Conservation (phyloP, 495 filamentous ascomycete species). For the Usnea hakonensis region DNA sequence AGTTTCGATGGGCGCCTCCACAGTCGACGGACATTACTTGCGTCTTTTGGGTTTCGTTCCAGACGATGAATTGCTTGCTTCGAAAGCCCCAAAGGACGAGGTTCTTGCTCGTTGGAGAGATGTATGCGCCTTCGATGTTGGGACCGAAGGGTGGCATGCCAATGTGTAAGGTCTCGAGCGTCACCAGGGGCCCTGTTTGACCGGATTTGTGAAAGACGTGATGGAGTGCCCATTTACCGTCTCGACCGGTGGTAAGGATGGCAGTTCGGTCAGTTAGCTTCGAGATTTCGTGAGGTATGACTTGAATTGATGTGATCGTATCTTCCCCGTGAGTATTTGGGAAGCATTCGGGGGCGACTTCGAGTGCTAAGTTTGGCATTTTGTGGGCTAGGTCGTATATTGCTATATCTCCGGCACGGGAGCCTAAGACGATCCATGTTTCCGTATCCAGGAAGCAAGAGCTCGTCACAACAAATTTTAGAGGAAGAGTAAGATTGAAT, state of each 20-base stretch:
- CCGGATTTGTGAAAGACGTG: conserved; percentile 14
- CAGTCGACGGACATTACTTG: conserved; percentile 67
- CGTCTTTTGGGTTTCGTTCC: conserved; percentile 59
- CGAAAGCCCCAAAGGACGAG: conserved; percentile 75
- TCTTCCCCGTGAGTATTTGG: conserved; percentile 49
- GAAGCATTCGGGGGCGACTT: conserved; percentile 3
- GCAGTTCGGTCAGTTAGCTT: conserved; percentile 19
- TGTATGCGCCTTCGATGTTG: conserved; percentile 60
- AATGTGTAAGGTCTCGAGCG: conserved; percentile 43
- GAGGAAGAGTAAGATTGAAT: background rate
- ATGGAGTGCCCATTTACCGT: conserved; percentile 63
- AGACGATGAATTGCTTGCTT: conserved; percentile 67
- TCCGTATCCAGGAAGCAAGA: conserved; percentile 32
- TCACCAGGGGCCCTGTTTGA: conserved; percentile 7
- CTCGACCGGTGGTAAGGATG: conserved; percentile 63
- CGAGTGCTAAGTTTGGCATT: background rate
- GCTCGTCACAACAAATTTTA: conserved; percentile 32
- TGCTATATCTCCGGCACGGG: conserved; percentile 52
- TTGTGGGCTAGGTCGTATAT: conserved; percentile 38
- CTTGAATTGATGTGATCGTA: conserved; percentile 58
- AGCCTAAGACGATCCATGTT: conserved; percentile 57
- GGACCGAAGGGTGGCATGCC: conserved; percentile 54
- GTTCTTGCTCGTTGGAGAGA: conserved; percentile 38
- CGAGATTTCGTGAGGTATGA: conserved; percentile 24
- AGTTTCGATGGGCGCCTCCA: conserved; percentile 73